Evolutionary conservation across 2,329 filamentous ascomycete species (phyloP).

Genomic region (Fusarium verrucosum): DNA sequence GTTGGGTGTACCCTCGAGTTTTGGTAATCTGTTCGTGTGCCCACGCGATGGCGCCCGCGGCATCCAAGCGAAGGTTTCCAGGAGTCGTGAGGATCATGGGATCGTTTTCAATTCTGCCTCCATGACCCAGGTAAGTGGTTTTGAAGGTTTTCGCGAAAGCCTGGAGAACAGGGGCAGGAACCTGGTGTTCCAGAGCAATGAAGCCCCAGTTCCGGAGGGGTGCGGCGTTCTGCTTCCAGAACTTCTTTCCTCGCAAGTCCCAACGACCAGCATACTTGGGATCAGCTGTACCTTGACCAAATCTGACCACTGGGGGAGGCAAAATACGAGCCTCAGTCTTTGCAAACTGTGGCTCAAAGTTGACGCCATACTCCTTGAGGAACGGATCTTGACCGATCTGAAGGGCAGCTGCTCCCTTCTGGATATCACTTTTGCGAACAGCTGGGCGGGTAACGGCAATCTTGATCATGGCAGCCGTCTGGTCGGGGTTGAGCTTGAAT

Average conservation of each 20-base stretch:
- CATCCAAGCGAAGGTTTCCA: constrained; percentile 49
- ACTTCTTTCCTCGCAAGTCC: constrained; percentile 84
- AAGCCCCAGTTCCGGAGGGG: constrained; percentile 80
- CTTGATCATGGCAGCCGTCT: constrained; percentile 91
- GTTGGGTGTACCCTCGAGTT: constrained; percentile 68
- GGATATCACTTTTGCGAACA: constrained; percentile 73
- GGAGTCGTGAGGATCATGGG: constrained; percentile 51
- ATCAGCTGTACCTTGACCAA: constrained; percentile 64
- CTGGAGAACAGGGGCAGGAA: constrained; percentile 51
- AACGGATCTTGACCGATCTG: constrained; percentile 74
- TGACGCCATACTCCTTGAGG: constrained; percentile 76
- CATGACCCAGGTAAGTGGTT: constrained; percentile 59
- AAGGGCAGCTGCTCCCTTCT: constrained; percentile 65
- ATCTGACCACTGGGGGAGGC: constrained; percentile 75
- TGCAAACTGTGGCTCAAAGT: constrained; percentile 71
- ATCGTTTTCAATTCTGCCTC: constrained; percentile 53
- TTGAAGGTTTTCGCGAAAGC: constrained; percentile 56
- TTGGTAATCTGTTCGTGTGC: constrained; percentile 62
- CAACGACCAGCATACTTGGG: constrained; percentile 79
- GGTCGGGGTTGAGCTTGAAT: constrained; percentile 67
- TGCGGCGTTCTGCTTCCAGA: constrained; percentile 69
- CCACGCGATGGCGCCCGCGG: constrained; percentile 60
- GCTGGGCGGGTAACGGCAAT: constrained; percentile 83
- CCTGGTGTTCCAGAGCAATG: constrained; percentile 68
- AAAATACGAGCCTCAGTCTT: constrained; percentile 76